Evolutionary conservation across 2,329 filamentous ascomycete species (phyloP).

Genomic region (Neonectria coccinea): DNA sequence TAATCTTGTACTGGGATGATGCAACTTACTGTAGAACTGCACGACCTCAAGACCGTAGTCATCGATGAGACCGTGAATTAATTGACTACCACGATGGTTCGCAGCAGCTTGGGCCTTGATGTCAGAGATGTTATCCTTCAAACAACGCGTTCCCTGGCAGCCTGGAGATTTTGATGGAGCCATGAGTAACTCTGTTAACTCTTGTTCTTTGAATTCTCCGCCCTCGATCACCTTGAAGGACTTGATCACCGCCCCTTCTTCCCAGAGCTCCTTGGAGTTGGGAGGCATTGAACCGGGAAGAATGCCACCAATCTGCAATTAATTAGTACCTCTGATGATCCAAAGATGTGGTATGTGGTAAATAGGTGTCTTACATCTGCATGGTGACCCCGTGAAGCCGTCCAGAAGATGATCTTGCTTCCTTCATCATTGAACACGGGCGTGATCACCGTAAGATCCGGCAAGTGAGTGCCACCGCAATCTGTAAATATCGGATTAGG

Average conservation of each 20-base stretch:
- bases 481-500: constrained; percentile 52
- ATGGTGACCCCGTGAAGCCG: constrained; percentile 81
- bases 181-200: constrained; percentile 76
- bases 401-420: constrained; percentile 81
- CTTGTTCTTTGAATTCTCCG: constrained; percentile 80
- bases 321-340: too few species aligned
- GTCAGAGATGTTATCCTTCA: constrained; percentile 84
- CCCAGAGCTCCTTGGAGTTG: constrained; percentile 71
- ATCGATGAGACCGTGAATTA: constrained; percentile 78
- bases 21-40: constrained; percentile 73
- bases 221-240: constrained; percentile 77
- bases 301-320: constrained; percentile 73
- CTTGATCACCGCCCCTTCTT: constrained; percentile 71
- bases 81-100: constrained; percentile 83
- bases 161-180: constrained; percentile 79
- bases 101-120: constrained; percentile 84
- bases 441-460: constrained; percentile 83
- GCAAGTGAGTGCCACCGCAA: constrained; percentile 83
- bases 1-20: rapidly evolving
- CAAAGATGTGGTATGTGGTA: too few species aligned
- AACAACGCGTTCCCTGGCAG: constrained; percentile 80
- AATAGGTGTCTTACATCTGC: constrained; percentile 63
- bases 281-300: constrained; percentile 84
- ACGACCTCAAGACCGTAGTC: constrained; percentile 83
- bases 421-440: constrained; percentile 74